A percentile compares a stretch with the other conserved stretches of the same genome.
phyloP scores from a whole-genome alignment of 2,329 filamentous ascomycete genomes.

The Periconia sp. region DNA sequence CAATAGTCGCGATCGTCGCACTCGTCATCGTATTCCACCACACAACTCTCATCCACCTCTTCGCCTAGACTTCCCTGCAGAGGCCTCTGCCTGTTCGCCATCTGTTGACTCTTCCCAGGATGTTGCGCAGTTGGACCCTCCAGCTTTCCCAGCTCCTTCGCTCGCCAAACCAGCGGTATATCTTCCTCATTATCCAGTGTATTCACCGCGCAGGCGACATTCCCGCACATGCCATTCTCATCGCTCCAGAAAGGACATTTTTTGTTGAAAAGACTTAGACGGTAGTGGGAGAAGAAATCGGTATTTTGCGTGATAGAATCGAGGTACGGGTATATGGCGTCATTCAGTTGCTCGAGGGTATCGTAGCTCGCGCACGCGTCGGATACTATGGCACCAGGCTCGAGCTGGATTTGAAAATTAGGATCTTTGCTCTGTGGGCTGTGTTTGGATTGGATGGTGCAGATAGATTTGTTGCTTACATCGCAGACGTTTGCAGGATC shows the following conservation, averaged over 20 bases:
- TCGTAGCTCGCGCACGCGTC: conserved; percentile 95
- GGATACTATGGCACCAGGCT: conserved; percentile 83
- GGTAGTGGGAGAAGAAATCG: conserved; percentile 98
- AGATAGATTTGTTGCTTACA: conserved; percentile 49
- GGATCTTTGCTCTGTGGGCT: conserved; percentile 24
- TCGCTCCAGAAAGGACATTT: conserved; percentile 96
- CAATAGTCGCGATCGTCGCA: conserved; percentile 97
- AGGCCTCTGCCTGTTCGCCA: conserved; percentile 70
- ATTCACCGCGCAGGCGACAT: conserved; percentile 93
- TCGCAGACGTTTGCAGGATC: conserved; percentile 55
- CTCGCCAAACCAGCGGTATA: conserved; percentile 87
- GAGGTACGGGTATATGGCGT: conserved; percentile 72
- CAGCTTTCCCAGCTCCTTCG: conserved; percentile 87
- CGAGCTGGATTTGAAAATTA: conserved; percentile 65
- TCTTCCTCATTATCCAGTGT: conserved; percentile 95
- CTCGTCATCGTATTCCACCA: conserved; percentile 96
- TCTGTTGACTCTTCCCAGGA: conserved; percentile 73
- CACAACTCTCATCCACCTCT: conserved; percentile 89
- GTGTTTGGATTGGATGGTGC: conserved; percentile 14
- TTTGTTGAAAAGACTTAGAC: conserved; percentile 91
- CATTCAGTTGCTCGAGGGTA: conserved; percentile 83
- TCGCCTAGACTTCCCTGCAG: conserved; percentile 82
- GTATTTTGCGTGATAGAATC: conserved; percentile 81
- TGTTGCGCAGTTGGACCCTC: conserved; percentile 90
- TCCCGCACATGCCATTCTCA: conserved; percentile 90